These are phyloP conservation scores for Fragilaria crotonensis DNA, from an alignment of 108 stramenopile species.

Conservation along the genomic window DNA sequence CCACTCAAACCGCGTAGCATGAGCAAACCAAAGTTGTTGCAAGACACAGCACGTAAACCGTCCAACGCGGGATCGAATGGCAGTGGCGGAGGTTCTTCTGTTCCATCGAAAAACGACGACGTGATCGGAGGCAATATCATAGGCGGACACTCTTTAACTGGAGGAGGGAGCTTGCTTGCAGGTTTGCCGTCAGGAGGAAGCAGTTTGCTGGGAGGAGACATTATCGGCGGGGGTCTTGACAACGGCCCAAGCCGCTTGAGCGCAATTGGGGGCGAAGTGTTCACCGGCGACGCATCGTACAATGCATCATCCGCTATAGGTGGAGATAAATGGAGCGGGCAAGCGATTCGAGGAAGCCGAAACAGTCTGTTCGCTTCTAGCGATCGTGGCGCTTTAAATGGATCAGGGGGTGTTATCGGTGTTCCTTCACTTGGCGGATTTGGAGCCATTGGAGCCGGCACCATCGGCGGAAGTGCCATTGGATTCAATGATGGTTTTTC, in stretches of 20 bases:
- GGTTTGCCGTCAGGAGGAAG: background rate
- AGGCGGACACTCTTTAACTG: conserved; percentile 7
- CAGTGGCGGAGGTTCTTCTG: no score
- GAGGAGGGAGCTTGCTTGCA: background rate
- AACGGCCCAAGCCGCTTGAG: background rate
- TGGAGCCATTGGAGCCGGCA: conserved; percentile 22
- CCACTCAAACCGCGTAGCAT: conserved; percentile 46
- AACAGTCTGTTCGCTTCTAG: background rate
- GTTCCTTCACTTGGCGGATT: background rate
- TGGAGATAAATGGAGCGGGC: conserved; percentile 33
- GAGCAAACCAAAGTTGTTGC: conserved; percentile 7
- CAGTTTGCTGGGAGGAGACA: background rate
- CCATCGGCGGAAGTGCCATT: conserved; percentile 26
- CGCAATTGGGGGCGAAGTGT: conserved; percentile 42
- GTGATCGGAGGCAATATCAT: conserved; percentile 38
- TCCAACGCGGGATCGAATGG: conserved; percentile 2
- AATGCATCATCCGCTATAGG: conserved; percentile 14
- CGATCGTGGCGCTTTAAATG: conserved; percentile 1
- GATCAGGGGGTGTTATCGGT: conserved; percentile 2
- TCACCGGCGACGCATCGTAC: conserved; percentile 25
- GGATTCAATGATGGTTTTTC: conserved; percentile 26
- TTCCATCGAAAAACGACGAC: conserved; percentile 1
- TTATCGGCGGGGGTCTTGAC: conserved; percentile 11
- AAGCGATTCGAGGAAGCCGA: conserved; percentile 12
- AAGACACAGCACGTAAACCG: conserved; percentile 1